These are phyloP conservation scores for Bolboschoenus planiculmis DNA, from an alignment of 176 grass and related monocot genomes.

Conservation along the genomic window DNA sequence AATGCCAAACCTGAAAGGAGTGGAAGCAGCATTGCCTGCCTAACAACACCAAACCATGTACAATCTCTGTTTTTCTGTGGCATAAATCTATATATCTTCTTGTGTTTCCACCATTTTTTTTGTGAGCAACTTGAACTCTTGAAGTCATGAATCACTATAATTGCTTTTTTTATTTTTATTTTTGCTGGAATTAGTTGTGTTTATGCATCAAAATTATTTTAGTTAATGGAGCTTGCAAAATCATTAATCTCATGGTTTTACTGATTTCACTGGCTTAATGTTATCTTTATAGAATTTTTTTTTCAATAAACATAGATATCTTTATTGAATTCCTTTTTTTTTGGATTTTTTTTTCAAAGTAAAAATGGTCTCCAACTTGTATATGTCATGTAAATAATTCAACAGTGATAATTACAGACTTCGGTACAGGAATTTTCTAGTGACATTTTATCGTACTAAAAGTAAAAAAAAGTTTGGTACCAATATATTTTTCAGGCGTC, in stretches of 20 bases:
- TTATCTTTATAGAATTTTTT: neutral
- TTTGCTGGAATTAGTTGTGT: neutral
- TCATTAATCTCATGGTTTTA: neutral
- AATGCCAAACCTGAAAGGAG: conserved; percentile 5
- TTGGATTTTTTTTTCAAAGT: neutral
- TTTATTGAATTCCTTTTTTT: neutral
- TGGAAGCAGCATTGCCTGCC: neutral
- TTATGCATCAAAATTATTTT: neutral
- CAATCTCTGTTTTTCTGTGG: neutral
- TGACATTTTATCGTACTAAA: neutral
- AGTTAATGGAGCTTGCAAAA: neutral
- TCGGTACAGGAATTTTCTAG: neutral
- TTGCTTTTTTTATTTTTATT: neutral
- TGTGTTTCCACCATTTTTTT: neutral
- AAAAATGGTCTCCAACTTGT: neutral
- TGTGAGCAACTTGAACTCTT: neutral
- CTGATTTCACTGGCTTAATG: neutral
- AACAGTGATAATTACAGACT: neutral
- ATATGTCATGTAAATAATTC: neutral
- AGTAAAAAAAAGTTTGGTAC: neutral
- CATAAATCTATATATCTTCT: neutral
- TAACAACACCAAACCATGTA: conserved; percentile 11
- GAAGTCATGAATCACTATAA: neutral
- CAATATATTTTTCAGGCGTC: neutral
- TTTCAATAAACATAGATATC: too few species aligned